Evolutionary conservation across 495 filamentous ascomycete genomes (phyloP).

Genomic region (Letharia columbiana): DNA sequence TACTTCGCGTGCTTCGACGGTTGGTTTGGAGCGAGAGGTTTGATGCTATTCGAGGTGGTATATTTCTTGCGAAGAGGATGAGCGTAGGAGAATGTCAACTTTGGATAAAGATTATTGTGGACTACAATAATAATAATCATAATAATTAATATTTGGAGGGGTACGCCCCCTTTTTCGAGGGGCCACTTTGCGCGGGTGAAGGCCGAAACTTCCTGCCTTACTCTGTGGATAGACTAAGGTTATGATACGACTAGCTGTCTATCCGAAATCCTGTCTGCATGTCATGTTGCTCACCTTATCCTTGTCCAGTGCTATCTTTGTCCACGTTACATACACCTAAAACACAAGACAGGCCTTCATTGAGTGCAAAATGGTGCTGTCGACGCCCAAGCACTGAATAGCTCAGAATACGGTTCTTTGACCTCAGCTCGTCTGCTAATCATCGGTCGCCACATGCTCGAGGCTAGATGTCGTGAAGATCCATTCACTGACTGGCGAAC

Average conservation of each 20-base stretch:
- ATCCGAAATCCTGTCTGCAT: neutral
- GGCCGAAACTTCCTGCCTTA: conserved; percentile 5
- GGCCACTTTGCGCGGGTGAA: conserved; percentile 14
- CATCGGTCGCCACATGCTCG: neutral
- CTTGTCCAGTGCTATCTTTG: neutral
- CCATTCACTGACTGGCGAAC: neutral
- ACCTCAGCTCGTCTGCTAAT: neutral
- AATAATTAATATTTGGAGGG: conserved; percentile 14
- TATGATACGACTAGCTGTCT: conserved; percentile 1
- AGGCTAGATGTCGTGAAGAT: neutral
- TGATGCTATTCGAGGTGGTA: neutral
- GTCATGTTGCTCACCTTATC: neutral
- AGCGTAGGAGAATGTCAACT: neutral
- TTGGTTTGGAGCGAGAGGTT: neutral
- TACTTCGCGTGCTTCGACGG: neutral
- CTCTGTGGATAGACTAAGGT: conserved; percentile 6
- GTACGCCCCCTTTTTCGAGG: conserved; percentile 18
- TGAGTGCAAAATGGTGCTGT: neutral
- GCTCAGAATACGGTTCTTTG: neutral
- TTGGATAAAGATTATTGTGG: neutral
- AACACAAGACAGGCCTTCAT: neutral
- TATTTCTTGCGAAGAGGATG: conserved; percentile 6
- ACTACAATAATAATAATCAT: neutral
- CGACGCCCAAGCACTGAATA: neutral
- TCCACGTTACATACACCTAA: neutral